Evolutionary conservation across 306 rosid species (phyloP).

Genomic region (Comarum palustre): DNA sequence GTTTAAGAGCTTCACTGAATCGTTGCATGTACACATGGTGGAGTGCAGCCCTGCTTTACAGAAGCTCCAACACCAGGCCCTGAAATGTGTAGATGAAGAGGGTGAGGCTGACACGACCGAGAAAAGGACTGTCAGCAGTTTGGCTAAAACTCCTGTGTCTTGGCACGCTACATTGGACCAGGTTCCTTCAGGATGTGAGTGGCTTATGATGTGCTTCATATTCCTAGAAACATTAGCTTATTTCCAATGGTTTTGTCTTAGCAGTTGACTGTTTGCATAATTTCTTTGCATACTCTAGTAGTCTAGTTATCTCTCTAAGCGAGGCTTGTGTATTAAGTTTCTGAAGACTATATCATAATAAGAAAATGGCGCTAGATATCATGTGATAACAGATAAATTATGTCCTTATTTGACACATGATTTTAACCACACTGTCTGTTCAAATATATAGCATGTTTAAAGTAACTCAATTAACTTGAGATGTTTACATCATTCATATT

Average conservation of each 20-base stretch:
- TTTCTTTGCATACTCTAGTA: background rate
- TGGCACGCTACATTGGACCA: slow-evolving; percentile 92
- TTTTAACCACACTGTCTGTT: background rate
- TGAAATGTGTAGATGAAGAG: slow-evolving; percentile 63
- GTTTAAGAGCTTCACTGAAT: slow-evolving; percentile 55
- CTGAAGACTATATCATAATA: background rate
- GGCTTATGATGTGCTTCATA: slow-evolving; percentile 22
- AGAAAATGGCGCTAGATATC: too few species aligned
- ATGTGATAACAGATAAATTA: too few species aligned
- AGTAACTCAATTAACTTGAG: background rate
- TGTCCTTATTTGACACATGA: background rate
- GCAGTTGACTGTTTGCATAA: background rate
- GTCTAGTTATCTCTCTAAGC: background rate
- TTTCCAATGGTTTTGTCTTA: background rate
- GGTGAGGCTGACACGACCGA: slow-evolving; percentile 21
- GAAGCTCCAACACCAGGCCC: slow-evolving; percentile 72
- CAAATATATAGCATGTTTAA: background rate
- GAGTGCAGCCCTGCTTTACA: slow-evolving; percentile 86
- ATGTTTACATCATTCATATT: background rate
- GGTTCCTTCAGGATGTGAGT: slow-evolving; percentile 88
- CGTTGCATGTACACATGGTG: slow-evolving; percentile 77
- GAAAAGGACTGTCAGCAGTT: slow-evolving; percentile 50
- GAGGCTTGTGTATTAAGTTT: background rate
- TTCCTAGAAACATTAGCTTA: background rate
- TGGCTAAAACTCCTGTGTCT: slow-evolving; percentile 71